These are phyloP conservation scores for Jatropha multifida DNA, from an alignment of 441 rosid genomes.

Conservation along the genomic window DNA sequence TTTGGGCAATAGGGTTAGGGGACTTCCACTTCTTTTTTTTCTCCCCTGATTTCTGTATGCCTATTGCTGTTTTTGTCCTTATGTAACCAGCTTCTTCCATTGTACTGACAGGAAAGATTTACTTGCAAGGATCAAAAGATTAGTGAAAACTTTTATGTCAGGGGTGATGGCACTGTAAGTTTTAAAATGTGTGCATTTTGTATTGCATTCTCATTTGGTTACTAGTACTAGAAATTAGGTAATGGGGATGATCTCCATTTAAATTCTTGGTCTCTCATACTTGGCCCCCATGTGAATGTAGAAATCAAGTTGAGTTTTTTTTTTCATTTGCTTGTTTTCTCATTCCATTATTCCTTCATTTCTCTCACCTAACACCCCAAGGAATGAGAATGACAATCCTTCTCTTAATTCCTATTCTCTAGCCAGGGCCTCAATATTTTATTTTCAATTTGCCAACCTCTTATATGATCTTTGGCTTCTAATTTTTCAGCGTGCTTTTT, in stretches of 20 bases:
- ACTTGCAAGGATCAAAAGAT: conserved; percentile 82
- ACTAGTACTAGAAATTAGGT: not conserved
- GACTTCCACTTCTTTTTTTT: not conserved
- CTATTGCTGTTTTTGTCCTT: not conserved
- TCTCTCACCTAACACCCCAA: not conserved
- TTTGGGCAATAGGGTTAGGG: not conserved
- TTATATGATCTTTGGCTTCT: conserved; percentile 6
- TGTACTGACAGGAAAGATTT: conserved; percentile 71
- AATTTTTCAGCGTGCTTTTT: conserved; percentile 81
- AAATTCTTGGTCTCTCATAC: too few relatives aligned
- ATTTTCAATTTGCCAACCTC: not conserved
- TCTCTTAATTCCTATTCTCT: not conserved
- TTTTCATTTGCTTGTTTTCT: not conserved
- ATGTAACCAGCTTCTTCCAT: not conserved
- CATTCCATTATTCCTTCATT: not conserved
- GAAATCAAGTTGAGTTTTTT: not conserved
- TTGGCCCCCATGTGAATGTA: not conserved
- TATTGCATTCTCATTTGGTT: not conserved
- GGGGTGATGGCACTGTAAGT: conserved; percentile 99
- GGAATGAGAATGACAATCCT: not conserved
- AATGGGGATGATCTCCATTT: not conserved
- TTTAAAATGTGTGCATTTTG: not conserved
- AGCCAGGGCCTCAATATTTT: not conserved
- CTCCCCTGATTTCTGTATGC: conserved; percentile 5
- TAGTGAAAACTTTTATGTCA: conserved; percentile 81